These are phyloP conservation scores for Diaporthe ilicicola DNA, from an alignment of 2,329 filamentous ascomycete genomes.

Conservation along the genomic window DNA sequence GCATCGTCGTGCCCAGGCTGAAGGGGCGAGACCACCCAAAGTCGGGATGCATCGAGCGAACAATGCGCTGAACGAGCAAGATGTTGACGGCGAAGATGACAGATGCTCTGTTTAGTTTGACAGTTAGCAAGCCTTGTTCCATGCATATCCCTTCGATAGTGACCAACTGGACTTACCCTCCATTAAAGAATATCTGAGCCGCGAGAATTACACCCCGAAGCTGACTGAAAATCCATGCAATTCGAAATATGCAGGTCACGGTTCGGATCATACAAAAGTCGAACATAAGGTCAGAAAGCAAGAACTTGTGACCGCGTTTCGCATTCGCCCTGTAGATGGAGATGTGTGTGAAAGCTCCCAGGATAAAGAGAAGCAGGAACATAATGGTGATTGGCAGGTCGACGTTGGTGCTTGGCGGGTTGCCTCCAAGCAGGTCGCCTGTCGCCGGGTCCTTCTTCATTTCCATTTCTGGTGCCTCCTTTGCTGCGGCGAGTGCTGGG, in stretches of 20 bases:
- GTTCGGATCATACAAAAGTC: slow-evolving; percentile 48
- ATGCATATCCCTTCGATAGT: not conserved
- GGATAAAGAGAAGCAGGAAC: slow-evolving; percentile 39
- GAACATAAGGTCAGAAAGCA: slow-evolving; percentile 47
- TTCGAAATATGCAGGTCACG: slow-evolving; percentile 46
- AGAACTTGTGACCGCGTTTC: slow-evolving; percentile 48
- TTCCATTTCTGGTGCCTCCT: not conserved
- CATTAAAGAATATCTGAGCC: slow-evolving; percentile 47
- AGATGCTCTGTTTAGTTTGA: slow-evolving; percentile 39
- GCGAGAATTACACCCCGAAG: slow-evolving; percentile 43
- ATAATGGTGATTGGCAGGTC: slow-evolving; percentile 39
- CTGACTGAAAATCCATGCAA: slow-evolving; percentile 44
- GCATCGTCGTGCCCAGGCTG: slow-evolving; percentile 37
- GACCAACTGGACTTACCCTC: slow-evolving; percentile 38
- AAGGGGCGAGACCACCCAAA: slow-evolving; percentile 46
- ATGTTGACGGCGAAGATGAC: slow-evolving; percentile 49
- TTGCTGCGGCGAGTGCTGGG: not conserved
- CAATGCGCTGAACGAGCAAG: slow-evolving; percentile 49
- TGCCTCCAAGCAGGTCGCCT: slow-evolving; percentile 25
- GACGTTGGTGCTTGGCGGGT: slow-evolving; percentile 22
- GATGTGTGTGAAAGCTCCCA: slow-evolving; percentile 38
- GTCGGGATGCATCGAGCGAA: slow-evolving; percentile 47
- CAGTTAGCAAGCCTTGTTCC: not conserved
- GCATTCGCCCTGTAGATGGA: slow-evolving; percentile 41
- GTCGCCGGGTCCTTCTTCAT: slow-evolving; percentile 22